Evolutionary conservation across 805 yeast genomes (phyloP).

Genomic region (Yamadazyma ubonensis): DNA sequence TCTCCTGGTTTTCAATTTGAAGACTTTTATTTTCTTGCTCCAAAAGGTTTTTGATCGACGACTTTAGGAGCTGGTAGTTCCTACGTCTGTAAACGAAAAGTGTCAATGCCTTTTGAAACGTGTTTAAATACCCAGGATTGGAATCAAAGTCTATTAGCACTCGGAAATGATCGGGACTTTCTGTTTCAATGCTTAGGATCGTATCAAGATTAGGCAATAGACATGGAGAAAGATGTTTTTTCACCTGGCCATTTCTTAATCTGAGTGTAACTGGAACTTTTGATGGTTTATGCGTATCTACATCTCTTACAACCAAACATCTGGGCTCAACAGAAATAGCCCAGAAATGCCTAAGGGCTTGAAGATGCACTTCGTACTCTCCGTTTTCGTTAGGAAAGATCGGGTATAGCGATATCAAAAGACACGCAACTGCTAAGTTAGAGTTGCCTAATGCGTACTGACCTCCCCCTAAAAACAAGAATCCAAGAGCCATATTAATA

Average conservation of each 20-base stretch:
- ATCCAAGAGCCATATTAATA: slow-evolving; percentile 78
- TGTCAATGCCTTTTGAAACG: slow-evolving; percentile 45
- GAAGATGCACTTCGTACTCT: slow-evolving; percentile 62
- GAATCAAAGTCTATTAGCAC: slow-evolving; percentile 45
- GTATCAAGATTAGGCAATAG: slow-evolving; percentile 59
- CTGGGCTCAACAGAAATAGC: slow-evolving; percentile 77
- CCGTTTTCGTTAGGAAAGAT: slow-evolving; percentile 48
- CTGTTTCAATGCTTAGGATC: slow-evolving; percentile 48
- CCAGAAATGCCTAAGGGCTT: slow-evolving; percentile 90
- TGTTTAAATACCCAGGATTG: slow-evolving; percentile 42
- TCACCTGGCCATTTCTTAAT: slow-evolving; percentile 36
- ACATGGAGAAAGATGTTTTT: slow-evolving; percentile 56
- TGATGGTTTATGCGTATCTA: slow-evolving; percentile 56
- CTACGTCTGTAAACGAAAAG: slow-evolving; percentile 51
- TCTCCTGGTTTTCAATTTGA: slow-evolving; percentile 27
- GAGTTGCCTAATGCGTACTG: slow-evolving; percentile 75
- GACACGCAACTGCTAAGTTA: slow-evolving; percentile 62
- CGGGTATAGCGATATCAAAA: slow-evolving; percentile 78
- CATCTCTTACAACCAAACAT: slow-evolving; percentile 76
- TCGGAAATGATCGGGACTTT: slow-evolving; percentile 51
- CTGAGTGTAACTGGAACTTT: slow-evolving; percentile 43
- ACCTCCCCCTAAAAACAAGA: slow-evolving; percentile 88
- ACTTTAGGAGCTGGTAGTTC: slow-evolving; percentile 38
- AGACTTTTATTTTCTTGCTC: slow-evolving; percentile 33
- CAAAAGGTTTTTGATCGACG: slow-evolving; percentile 32